Percentiles rank a stretch among this genome's conserved stretches.
These are phyloP conservation scores for Pseudopediastrum boryanum DNA, from an alignment of 139 green algal species.

Conservation along the genomic window DNA sequence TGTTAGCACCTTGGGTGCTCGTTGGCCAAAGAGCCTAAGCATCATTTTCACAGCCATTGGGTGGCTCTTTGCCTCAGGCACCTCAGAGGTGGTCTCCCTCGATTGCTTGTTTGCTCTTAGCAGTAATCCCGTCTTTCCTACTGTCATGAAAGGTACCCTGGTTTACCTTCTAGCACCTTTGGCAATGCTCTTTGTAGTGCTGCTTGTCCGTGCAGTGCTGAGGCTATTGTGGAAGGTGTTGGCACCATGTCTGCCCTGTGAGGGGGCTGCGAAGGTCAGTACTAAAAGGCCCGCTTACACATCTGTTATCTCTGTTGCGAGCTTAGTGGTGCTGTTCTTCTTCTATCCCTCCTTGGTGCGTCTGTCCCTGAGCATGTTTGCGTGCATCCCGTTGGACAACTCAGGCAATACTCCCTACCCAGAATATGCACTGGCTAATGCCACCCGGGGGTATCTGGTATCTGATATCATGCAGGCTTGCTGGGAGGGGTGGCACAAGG, in stretches of 20 bases:
- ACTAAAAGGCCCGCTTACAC: background rate
- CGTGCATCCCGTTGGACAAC: slow-evolving; percentile 4
- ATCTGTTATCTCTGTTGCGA: background rate
- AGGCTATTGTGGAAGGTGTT: background rate
- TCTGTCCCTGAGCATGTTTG: background rate
- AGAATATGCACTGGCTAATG: background rate
- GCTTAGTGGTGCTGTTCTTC: background rate
- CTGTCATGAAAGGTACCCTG: background rate
- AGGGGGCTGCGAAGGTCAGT: background rate
- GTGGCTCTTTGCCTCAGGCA: background rate
- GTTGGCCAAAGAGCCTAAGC: background rate
- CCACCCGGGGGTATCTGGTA: background rate
- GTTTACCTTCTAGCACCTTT: background rate
- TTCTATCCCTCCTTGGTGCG: slow-evolving; percentile 5
- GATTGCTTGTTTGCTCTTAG: background rate
- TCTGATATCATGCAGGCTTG: background rate
- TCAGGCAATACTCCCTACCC: background rate
- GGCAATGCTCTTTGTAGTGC: background rate
- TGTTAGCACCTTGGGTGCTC: background rate
- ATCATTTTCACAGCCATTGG: background rate
- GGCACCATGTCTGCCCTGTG: background rate
- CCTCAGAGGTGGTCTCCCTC: background rate
- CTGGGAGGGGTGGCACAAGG: background rate
- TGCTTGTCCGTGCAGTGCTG: background rate
- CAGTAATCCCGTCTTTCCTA: background rate